Base-by-base conservation (phyloP, 192 early-diverging fungal species). In the Rhizoclosmatium sp. region DNA sequence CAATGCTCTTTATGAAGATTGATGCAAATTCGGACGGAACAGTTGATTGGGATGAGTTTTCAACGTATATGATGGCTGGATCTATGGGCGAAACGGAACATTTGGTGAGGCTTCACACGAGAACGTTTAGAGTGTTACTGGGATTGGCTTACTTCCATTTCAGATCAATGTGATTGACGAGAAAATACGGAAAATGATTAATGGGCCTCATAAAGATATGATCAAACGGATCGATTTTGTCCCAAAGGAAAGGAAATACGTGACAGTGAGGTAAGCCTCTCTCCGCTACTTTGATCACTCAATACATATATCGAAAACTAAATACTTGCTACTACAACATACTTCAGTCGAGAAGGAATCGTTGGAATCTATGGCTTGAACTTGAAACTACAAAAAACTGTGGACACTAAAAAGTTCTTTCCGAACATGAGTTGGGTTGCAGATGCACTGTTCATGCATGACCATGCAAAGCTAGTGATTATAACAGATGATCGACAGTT, bases 1-100 rank as follows among this genome's bases (percentile, higher is more conserved):
- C 90, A 44, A 82, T 84, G 87, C 82, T 91, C n/a, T 91, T 91
- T 73, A 91, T 91, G 90, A 91, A 91, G 75, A 91, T 91, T 65
- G 90, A 91, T 65, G 90, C 90, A 3, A 91, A 91, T 71, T 88
- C 88, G 41, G 90, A 91, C 71, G 90, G 90, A 1, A 87, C 86
- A 10, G 83, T 91, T 44, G 85, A 86, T 69, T 91, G 90, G 90
- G 90, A 91, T 64, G 90, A 91, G 78, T 91, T 91, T 80, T 87
- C 87, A 0, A 89, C 85, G 4, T 91, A 91, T 65, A 91, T 91
- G 89, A 91, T 91, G 85, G 84, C 81, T 7, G 89, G 82, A 31
- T 71, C 83, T 10, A 70, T 85, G 71, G 72, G 72, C 7, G 88
- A 89, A 46, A 72, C 76, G 5, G 81, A 85, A 47, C 82, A 89